Evolutionary conservation across 257 asterid species (phyloP).

Genomic region (Anisodus tanguticus): DNA sequence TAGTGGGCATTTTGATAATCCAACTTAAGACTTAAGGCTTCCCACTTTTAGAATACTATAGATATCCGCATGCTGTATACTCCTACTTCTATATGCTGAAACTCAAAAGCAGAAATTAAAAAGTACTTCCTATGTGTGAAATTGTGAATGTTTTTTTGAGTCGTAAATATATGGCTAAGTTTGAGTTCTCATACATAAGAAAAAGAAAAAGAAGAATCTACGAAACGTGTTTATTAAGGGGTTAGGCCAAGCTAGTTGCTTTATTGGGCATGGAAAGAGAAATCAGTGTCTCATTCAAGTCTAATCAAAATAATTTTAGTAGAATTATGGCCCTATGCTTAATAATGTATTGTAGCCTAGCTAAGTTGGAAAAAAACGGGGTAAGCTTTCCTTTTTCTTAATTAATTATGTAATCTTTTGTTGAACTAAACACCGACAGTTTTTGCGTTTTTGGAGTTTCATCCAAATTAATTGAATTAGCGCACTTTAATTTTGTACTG

Average conservation of each 20-base stretch:
- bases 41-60: too few species aligned
- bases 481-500: not conserved
- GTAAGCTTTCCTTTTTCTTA: not conserved
- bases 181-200: not conserved
- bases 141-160: not conserved
- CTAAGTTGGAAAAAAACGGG: not conserved
- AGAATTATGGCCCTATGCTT: not conserved
- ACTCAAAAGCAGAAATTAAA: not conserved
- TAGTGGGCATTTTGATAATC: too few species aligned
- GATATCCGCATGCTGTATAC: too few species aligned
- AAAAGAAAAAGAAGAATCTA: not conserved
- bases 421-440: conserved; percentile 15
- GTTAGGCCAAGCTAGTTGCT: not conserved
- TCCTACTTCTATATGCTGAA: not conserved
- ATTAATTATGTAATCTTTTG: not conserved
- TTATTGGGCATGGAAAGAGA: conserved; percentile 10
- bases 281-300: not conserved
- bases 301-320: conserved; percentile 2
- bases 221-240: not conserved
- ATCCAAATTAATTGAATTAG: not conserved
- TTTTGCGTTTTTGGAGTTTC: not conserved
- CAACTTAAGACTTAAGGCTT: too few species aligned
- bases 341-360: not conserved
- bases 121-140: too few species aligned
- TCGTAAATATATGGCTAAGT: not conserved